Percentiles rank a stretch among this genome's conserved stretches.
Evolutionary conservation across 1,284 basidiomycete species (phyloP).

Genomic region (Sphagnurus paluster): DNA sequence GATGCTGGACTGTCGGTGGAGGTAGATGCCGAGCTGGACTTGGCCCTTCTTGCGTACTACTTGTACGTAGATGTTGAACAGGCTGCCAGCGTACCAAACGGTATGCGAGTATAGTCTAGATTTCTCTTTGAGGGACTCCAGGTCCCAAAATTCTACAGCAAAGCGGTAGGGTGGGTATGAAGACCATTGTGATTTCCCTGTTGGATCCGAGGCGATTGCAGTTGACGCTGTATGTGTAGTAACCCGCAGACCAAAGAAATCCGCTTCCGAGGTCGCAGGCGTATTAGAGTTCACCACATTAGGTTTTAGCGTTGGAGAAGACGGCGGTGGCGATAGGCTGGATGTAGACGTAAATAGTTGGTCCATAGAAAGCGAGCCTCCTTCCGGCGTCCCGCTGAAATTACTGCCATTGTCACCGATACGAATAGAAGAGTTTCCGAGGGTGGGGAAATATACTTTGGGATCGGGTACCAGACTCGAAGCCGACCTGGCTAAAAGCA

Average conservation of each 20-base stretch:
- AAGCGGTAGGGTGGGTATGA: constrained; percentile 78
- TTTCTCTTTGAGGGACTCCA: constrained; percentile 83
- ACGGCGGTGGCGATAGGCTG: constrained; percentile 18
- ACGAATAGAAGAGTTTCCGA: constrained; percentile 74
- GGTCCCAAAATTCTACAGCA: constrained; percentile 89
- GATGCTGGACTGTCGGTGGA: constrained; percentile 81
- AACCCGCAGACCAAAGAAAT: constrained; percentile 66
- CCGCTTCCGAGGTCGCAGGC: constrained; percentile 44
- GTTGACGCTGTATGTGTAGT: constrained; percentile 41
- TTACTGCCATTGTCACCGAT: constrained; percentile 73
- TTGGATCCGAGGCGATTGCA: constrained; percentile 41
- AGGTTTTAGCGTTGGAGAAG: constrained; percentile 18
- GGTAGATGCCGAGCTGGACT: constrained; percentile 85
- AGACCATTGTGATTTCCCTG: constrained; percentile 53
- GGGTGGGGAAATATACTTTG: constrained; percentile 66
- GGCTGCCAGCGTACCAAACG: constrained; percentile 77
- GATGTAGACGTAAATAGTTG: constrained; percentile 35
- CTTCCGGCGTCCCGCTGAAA: constrained; percentile 37
- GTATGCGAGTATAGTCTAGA: constrained; percentile 75
- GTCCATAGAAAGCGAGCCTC: constrained; percentile 36
- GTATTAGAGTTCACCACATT: constrained; percentile 7
- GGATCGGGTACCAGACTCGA: constrained; percentile 19
- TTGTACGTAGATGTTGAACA: constrained; percentile 89
- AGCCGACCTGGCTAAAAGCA: constrained; percentile 39
- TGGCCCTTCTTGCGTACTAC: constrained; percentile 55